Conservation (phyloP, 352 stramenopile genomes). For the Phytophthora tentaculata region DNA sequence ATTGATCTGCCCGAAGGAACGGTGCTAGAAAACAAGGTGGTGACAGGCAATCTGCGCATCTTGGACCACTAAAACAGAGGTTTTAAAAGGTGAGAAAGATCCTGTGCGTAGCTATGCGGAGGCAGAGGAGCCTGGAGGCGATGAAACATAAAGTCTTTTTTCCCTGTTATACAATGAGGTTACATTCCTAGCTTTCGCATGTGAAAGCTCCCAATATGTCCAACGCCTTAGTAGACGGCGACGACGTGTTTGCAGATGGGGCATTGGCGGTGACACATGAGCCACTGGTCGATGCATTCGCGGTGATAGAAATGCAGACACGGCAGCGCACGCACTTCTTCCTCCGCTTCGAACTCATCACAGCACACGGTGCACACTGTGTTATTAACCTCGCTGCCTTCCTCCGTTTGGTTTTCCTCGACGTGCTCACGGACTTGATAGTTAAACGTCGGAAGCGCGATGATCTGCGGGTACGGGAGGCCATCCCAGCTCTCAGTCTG, state of each 20-base stretch:
- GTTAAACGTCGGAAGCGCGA: slow-evolving; percentile 80
- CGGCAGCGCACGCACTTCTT: slow-evolving; percentile 82
- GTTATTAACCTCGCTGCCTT: slow-evolving; percentile 64
- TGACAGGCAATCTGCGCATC: slow-evolving; percentile 94
- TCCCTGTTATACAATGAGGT: slow-evolving; percentile 29
- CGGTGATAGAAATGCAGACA: slow-evolving; percentile 91
- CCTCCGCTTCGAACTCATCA: slow-evolving; percentile 76
- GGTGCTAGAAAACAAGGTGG: slow-evolving; percentile 94
- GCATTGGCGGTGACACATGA: slow-evolving; percentile 84
- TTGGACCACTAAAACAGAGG: slow-evolving; percentile 88
- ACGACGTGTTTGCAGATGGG: slow-evolving; percentile 90
- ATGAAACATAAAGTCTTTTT: slow-evolving; percentile 22
- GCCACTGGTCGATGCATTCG: slow-evolving; percentile 92
- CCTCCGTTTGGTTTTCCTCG: slow-evolving; percentile 26
- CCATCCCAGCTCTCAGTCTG: slow-evolving; percentile 75
- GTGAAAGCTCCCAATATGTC: slow-evolving; percentile 16
- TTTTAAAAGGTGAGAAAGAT: no score
- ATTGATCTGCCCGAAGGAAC: slow-evolving; percentile 94
- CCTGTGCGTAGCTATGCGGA: slow-evolving; percentile 2
- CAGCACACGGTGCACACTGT: slow-evolving; percentile 85
- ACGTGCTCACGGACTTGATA: slow-evolving; percentile 58
- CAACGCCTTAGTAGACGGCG: slow-evolving; percentile 58
- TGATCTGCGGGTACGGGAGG: slow-evolving; percentile 83
- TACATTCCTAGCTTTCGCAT: slow-evolving; percentile 3
- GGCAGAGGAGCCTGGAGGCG: slow-evolving; percentile 18